Conservation (phyloP, 352 stramenopile genomes). For the Phytophthora rubi region DNA sequence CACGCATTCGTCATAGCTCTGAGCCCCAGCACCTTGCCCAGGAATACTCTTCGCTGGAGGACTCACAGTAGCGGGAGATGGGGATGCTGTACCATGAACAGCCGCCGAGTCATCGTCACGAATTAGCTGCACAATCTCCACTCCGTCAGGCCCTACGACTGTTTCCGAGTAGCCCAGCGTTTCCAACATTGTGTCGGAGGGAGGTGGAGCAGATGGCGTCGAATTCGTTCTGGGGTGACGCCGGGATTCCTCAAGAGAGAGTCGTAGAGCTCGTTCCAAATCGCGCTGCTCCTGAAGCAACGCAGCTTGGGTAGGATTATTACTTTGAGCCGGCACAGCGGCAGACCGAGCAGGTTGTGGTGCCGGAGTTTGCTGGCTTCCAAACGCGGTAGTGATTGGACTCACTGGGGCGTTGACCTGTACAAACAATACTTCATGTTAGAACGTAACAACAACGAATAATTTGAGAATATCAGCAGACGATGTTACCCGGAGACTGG, state of each 20-base stretch:
- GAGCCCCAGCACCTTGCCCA: constrained; percentile 13
- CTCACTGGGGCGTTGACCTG: constrained; percentile 30
- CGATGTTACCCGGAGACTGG: constrained; percentile 49
- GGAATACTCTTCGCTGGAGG: constrained; percentile 9
- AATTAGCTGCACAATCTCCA: constrained; percentile 81
- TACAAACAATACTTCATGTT: not conserved
- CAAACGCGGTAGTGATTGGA: constrained; percentile 39
- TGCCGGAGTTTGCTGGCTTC: constrained; percentile 4
- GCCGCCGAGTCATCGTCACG: constrained; percentile 31
- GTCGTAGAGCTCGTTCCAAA: constrained; percentile 58
- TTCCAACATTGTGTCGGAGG: constrained; percentile 46
- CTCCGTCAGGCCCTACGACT: constrained; percentile 65
- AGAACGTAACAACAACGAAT: constrained; percentile 1
- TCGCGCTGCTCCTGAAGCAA: constrained; percentile 65
- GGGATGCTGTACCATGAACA: constrained; percentile 19
- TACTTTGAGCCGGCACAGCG: not conserved
- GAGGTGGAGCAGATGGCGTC: constrained; percentile 33
- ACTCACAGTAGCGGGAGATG: constrained; percentile 14
- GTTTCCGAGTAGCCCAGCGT: constrained; percentile 49
- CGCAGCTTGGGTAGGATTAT: constrained; percentile 18
- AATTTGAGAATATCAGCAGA: constrained; percentile 1
- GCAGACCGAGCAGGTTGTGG: not conserved
- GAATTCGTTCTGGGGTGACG: constrained; percentile 31
- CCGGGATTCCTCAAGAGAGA: constrained; percentile 65
- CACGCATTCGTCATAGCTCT: constrained; percentile 60